phyloP scores from a whole-genome alignment of 257 asterid species.

The Solanum medicagineum region DNA sequence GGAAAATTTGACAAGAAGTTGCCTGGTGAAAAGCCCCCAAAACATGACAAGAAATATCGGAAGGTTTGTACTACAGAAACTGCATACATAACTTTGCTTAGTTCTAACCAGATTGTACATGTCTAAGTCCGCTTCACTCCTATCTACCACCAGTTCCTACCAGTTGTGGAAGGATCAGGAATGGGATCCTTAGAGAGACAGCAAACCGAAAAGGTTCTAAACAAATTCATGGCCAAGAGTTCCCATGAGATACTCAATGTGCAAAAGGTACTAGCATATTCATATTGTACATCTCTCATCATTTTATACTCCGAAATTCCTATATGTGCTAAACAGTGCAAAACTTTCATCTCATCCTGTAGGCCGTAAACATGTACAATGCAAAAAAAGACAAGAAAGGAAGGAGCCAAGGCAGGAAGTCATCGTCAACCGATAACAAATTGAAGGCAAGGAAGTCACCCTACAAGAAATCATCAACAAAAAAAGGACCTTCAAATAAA shows the following conservation, averaged over 20 bases:
- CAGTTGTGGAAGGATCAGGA: constrained; percentile 91
- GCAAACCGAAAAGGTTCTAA: constrained; percentile 77
- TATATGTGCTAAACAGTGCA: neutral
- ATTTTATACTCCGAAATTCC: neutral
- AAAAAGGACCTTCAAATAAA: constrained; percentile 13
- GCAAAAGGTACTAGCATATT: constrained; percentile 40
- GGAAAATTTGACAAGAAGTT: constrained; percentile 96
- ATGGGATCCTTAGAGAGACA: constrained; percentile 75
- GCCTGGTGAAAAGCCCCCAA: constrained; percentile 73
- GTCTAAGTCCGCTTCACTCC: neutral
- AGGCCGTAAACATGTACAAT: constrained; percentile 95
- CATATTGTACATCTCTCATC: neutral
- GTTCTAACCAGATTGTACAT: neutral
- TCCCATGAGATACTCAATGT: constrained; percentile 88
- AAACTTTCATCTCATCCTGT: neutral
- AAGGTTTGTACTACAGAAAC: constrained; percentile 38
- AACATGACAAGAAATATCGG: constrained; percentile 87
- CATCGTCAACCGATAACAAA: constrained; percentile 33
- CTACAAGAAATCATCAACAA: constrained; percentile 21
- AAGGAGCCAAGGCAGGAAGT: constrained; percentile 32
- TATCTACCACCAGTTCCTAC: constrained; percentile 48
- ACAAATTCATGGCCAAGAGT: constrained; percentile 56
- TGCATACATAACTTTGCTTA: neutral
- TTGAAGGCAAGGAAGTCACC: constrained; percentile 61
- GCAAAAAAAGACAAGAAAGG: constrained; percentile 67